phyloP scores from a whole-genome alignment of 139 green algal species.

The Nannochloris sp. region DNA sequence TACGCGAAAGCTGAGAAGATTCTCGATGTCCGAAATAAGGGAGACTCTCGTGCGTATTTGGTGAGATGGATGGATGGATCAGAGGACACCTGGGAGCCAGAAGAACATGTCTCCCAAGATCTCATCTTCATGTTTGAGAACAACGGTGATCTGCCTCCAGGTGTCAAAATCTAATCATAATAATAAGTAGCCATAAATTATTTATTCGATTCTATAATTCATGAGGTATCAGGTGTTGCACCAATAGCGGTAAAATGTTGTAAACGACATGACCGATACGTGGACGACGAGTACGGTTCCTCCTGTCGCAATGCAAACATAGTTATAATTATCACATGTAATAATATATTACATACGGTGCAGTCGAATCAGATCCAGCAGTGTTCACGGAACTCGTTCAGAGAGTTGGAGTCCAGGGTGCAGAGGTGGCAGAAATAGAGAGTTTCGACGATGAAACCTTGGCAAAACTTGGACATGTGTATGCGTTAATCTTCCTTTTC shows the following conservation, averaged over 20 bases:
- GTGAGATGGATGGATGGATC: conserved; percentile 63
- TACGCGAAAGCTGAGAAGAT: conserved; percentile 44
- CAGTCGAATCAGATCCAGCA: conserved; percentile 64
- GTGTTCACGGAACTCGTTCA: conserved; percentile 93
- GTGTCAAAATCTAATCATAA: not conserved
- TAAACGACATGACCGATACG: conserved; percentile 1
- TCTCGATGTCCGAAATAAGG: conserved; percentile 35
- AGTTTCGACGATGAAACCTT: conserved; percentile 63
- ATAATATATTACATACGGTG: too few species aligned
- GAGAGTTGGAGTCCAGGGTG: conserved; percentile 73
- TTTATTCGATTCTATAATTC: not conserved
- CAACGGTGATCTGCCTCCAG: not conserved
- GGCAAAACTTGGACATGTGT: conserved; percentile 55
- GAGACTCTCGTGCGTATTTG: conserved; percentile 62
- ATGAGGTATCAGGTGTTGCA: not conserved
- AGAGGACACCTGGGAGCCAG: conserved; percentile 63
- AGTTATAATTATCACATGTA: too few species aligned
- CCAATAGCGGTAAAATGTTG: too few species aligned
- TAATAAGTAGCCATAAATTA: not conserved
- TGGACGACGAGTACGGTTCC: too few species aligned
- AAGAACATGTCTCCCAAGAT: conserved; percentile 56
- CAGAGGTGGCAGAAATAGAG: conserved; percentile 82
- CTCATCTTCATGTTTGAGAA: conserved; percentile 50
- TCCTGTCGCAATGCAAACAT: too few species aligned
- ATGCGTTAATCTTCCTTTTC: conserved; percentile 98